Conservation (phyloP, 345 rosid genomes). For the Citrus glauca region DNA sequence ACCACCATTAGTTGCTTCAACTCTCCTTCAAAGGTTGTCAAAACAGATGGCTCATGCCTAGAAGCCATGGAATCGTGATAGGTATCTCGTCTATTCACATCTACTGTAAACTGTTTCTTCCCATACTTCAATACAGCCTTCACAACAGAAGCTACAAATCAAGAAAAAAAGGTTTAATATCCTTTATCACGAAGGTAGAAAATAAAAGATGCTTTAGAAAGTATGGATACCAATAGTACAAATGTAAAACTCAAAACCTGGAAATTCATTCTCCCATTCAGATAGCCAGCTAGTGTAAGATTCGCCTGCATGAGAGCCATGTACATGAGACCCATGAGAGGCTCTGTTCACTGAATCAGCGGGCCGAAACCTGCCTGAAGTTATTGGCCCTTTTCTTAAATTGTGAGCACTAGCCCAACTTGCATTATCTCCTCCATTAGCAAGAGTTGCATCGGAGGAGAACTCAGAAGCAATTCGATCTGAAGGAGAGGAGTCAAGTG, state of each 20-base stretch:
- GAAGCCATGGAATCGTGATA: slow-evolving; percentile 46
- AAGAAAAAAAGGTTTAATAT: slow-evolving; percentile 18
- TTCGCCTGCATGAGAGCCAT: slow-evolving; percentile 49
- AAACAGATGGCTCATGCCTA: slow-evolving; percentile 36
- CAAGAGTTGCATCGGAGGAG: slow-evolving; percentile 62
- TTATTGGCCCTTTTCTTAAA: slow-evolving; percentile 52
- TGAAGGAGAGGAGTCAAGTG: slow-evolving; percentile 47
- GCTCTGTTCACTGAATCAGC: slow-evolving; percentile 52
- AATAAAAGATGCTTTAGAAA: background rate
- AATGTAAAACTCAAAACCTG: slow-evolving; percentile 42
- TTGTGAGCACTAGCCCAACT: slow-evolving; percentile 47
- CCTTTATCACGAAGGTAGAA: background rate
- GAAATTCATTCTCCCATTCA: slow-evolving; percentile 95
- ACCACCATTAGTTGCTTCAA: slow-evolving; percentile 73
- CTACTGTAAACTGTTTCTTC: slow-evolving; percentile 66
- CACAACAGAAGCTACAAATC: slow-evolving; percentile 77
- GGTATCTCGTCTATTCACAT: slow-evolving; percentile 76
- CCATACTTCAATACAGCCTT: slow-evolving; percentile 81
- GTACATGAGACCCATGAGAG: slow-evolving; percentile 27
- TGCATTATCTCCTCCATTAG: slow-evolving; percentile 55
- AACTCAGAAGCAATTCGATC: slow-evolving; percentile 59
- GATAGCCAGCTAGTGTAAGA: slow-evolving; percentile 44
- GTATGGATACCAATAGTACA: background rate
- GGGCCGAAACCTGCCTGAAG: slow-evolving; percentile 44
- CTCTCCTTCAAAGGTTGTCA: slow-evolving; percentile 56